phyloP scores from a whole-genome alignment of 768 basidiomycete species.

The Phylloporus sp. region DNA sequence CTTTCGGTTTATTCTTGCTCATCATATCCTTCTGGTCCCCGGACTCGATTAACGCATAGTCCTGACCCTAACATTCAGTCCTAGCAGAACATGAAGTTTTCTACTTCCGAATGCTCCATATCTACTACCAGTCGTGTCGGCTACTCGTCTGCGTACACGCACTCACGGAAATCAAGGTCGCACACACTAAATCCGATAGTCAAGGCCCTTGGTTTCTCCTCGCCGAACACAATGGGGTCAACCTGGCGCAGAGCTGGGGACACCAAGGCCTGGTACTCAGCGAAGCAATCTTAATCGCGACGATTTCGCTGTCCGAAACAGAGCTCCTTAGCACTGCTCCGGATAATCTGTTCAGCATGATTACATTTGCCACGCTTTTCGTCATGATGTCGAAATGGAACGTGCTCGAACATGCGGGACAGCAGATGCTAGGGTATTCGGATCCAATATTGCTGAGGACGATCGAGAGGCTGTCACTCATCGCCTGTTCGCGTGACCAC shows the following conservation, averaged over 20 bases:
- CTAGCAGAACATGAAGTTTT: slow-evolving; percentile 40
- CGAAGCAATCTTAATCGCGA: slow-evolving; percentile 35
- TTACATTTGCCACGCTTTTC: slow-evolving; percentile 42
- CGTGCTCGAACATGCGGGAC: slow-evolving; percentile 32
- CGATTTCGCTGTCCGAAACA: slow-evolving; percentile 33
- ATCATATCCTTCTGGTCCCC: background rate
- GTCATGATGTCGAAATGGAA: slow-evolving; percentile 42
- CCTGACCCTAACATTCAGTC: slow-evolving; percentile 33
- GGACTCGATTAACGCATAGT: slow-evolving; percentile 2
- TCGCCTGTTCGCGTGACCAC: slow-evolving; percentile 39
- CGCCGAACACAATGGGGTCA: slow-evolving; percentile 32
- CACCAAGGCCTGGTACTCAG: slow-evolving; percentile 36
- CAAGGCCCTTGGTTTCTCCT: slow-evolving; percentile 31
- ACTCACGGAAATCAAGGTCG: slow-evolving; percentile 25
- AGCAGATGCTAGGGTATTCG: slow-evolving; percentile 36
- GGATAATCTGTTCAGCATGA: slow-evolving; percentile 40
- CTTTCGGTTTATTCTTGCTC: background rate
- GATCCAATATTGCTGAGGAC: slow-evolving; percentile 35
- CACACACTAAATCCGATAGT: slow-evolving; percentile 14
- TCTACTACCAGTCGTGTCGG: slow-evolving; percentile 40
- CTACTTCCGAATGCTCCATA: slow-evolving; percentile 38
- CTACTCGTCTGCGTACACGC: slow-evolving; percentile 38
- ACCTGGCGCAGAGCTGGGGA: slow-evolving; percentile 35
- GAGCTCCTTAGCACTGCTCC: slow-evolving; percentile 39
- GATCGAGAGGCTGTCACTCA: slow-evolving; percentile 32